Evolutionary conservation across 257 asterid genomes (phyloP).

Genomic region (Solanum medicagineum): DNA sequence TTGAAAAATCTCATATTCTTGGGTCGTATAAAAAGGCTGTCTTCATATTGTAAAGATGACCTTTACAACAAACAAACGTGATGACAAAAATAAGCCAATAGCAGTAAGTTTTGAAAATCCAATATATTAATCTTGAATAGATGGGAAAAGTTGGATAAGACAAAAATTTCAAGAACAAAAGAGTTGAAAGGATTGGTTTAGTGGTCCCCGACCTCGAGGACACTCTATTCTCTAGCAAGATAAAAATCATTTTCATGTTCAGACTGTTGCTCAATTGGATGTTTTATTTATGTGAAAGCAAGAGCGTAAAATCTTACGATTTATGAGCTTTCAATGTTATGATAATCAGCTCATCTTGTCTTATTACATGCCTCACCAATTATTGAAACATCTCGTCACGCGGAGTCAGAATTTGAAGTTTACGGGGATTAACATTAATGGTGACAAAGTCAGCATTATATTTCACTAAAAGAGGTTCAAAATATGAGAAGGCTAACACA

Average conservation of each 20-base stretch:
- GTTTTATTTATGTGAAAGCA: background rate
- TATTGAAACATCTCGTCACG: background rate
- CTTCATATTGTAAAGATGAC: background rate
- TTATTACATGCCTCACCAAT: background rate
- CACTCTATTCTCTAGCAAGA: background rate
- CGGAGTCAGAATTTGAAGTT: background rate
- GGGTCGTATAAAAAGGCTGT: background rate
- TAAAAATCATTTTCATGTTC: background rate
- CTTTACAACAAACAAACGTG: background rate
- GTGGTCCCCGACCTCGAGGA: background rate
- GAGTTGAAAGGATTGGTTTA: background rate
- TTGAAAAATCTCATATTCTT: background rate
- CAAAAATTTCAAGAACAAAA: background rate
- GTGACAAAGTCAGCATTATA: background rate
- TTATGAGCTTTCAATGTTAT: background rate
- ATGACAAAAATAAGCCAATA: background rate
- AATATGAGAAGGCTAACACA: background rate
- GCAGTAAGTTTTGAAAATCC: background rate
- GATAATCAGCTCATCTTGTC: background rate
- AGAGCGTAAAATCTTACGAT: background rate
- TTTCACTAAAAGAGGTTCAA: background rate
- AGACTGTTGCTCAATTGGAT: background rate
- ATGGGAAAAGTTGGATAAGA: background rate
- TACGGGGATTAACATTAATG: background rate
- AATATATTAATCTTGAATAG: background rate